These are phyloP conservation scores for Stemphylium beticola DNA, from an alignment of 2,329 filamentous ascomycete genomes.

Conservation along the genomic window DNA sequence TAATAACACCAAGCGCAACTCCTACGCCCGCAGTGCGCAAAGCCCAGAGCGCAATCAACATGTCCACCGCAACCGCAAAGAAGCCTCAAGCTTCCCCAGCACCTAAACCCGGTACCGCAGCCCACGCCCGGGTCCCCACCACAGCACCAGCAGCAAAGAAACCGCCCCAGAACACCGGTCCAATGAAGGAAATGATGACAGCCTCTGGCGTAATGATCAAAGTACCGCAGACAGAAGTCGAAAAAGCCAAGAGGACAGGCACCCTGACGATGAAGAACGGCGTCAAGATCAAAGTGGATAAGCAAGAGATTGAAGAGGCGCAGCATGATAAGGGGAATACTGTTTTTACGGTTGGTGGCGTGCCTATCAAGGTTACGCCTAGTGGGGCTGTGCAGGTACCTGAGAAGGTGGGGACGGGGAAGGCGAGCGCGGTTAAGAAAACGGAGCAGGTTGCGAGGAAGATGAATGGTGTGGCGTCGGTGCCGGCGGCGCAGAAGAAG, in stretches of 20 bases:
- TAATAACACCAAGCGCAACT: conserved; percentile 22
- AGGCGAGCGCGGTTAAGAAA: no score
- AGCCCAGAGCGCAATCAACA: conserved; percentile 36
- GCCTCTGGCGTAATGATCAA: conserved; percentile 45
- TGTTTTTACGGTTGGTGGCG: conserved; percentile 36
- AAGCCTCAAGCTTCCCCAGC: conserved; percentile 3
- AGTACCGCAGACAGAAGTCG: conserved; percentile 36
- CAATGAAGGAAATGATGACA: conserved; percentile 40
- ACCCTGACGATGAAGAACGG: conserved; percentile 41
- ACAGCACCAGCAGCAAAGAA: conserved; percentile 10
- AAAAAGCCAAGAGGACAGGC: conserved; percentile 41
- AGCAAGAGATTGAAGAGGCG: conserved; percentile 42
- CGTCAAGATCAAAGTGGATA: conserved; percentile 37
- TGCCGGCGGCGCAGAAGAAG: neutral
- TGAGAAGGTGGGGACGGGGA: conserved; percentile 15
- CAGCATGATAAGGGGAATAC: conserved; percentile 35
- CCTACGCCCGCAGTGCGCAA: conserved; percentile 17
- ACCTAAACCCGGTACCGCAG: conserved; percentile 15
- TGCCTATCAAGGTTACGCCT: conserved; percentile 43
- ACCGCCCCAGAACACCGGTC: conserved; percentile 26
- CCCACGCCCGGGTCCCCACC: conserved; percentile 13
- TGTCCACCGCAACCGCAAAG: conserved; percentile 23
- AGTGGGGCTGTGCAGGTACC: conserved; percentile 32
- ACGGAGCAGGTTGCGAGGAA: no score
- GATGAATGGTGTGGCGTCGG: neutral